Evolutionary conservation across 106 monocot genomes (phyloP).

Genomic region (Dendrobium officinale): DNA sequence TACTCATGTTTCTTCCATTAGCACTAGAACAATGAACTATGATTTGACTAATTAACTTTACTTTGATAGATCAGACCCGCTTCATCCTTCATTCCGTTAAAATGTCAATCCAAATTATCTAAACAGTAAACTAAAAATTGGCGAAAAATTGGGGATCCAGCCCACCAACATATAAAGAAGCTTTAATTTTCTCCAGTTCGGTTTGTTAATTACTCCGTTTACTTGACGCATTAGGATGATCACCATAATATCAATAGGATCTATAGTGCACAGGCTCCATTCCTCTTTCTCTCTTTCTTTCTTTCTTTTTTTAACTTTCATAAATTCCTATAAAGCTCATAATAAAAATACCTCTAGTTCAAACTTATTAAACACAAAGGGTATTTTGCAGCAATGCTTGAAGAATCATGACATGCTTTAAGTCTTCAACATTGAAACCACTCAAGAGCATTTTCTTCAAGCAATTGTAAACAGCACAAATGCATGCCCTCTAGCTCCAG

Average conservation of each 20-base stretch:
- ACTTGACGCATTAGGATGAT: not conserved
- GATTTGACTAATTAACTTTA: no score
- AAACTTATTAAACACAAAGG: not conserved
- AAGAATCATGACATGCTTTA: slow-evolving; percentile 3
- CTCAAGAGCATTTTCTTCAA: slow-evolving; percentile 8
- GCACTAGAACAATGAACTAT: no score
- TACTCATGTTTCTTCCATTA: no score
- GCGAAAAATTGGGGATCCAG: not conserved
- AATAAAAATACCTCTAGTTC: slow-evolving; percentile 9
- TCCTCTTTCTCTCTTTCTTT: no score
- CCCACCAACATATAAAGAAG: not conserved
- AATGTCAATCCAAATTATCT: no score
- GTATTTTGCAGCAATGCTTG: not conserved
- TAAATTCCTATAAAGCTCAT: not conserved
- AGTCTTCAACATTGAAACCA: slow-evolving; percentile 6
- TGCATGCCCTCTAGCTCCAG: slow-evolving; percentile 1
- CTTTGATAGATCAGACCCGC: no score
- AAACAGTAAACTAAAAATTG: not conserved
- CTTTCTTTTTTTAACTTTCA: not conserved
- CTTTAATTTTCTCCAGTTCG: not conserved
- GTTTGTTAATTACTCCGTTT: not conserved
- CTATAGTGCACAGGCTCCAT: not conserved
- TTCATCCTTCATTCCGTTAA: no score
- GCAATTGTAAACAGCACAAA: slow-evolving; percentile 11
- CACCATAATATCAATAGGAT: not conserved